These are phyloP conservation scores for Hymenotorrendiella dingleyae DNA, from an alignment of 2,329 filamentous ascomycete genomes.

Conservation along the genomic window DNA sequence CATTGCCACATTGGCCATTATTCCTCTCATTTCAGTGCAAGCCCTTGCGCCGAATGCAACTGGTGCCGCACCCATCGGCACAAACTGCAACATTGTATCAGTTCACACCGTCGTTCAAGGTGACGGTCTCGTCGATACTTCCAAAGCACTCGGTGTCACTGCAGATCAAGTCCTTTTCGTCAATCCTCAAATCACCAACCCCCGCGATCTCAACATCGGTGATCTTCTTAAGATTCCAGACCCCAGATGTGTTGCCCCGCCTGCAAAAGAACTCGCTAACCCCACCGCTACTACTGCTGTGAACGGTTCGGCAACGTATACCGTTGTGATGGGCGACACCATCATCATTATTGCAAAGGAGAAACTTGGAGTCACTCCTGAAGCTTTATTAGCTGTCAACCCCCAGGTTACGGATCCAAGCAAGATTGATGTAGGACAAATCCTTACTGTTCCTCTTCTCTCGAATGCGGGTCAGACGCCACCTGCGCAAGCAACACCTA, in stretches of 20 bases:
- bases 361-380: conserved; percentile 13
- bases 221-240: conserved; percentile 12
- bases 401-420: conserved; percentile 9
- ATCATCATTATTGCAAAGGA: conserved; percentile 16
- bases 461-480: too few relatives aligned
- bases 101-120: conserved; percentile 10
- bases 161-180: conserved; percentile 14
- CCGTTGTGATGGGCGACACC: conserved; percentile 10
- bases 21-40: too few relatives aligned
- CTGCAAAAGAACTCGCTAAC: conserved; percentile 1
- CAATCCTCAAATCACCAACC: conserved; percentile 15
- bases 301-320: conserved; percentile 6
- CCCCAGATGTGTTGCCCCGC: conserved; percentile 9
- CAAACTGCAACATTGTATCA: conserved; percentile 11
- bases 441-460: conserved; percentile 14
- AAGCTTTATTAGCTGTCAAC: conserved; percentile 10
- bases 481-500: too few relatives aligned
- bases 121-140: conserved; percentile 11
- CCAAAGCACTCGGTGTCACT: conserved; percentile 5
- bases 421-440: conserved; percentile 9
- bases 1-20: too few relatives aligned
- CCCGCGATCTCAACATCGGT: conserved; percentile 8
- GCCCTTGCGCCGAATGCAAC: background rate
- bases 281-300: conserved; percentile 10
- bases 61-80: conserved; percentile 1